Base-by-base conservation (phyloP, 495 filamentous ascomycete species). In the Hypomontagnella monticulosa region DNA sequence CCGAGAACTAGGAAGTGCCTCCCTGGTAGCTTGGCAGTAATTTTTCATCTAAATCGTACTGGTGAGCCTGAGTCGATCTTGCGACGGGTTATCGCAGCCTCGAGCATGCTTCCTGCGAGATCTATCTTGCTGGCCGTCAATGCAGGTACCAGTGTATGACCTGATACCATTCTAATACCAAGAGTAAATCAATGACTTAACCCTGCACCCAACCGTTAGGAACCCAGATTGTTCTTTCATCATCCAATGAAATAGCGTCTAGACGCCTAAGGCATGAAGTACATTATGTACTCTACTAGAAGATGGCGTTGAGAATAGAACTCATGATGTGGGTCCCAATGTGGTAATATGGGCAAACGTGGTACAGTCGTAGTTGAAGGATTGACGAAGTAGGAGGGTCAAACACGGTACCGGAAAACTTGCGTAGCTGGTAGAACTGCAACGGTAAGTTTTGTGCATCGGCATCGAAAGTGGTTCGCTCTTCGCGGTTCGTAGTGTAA, bases 81-180 rank as follows among this genome's bases (percentile, higher is more conserved):
- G 40, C 27, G 33, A 61, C 60, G 60, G 66, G 40, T 34, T 52
- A 57, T 61, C 56, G 46, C 60, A 69, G 60, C 36, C 47, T 40
- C 1, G 42, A 18, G 18, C 30, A 43, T 59, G 60, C 49, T 57
- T 57, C 23, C 66, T 69, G 66, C 66, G 49, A 69, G 66, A 69
- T 69, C 60, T 64, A 57, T 60, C 50, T 51, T 52, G 55, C 50
- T 52, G 23, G 43, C 33, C 33, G 33, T 52, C 48, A 51, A 68
- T 63, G 66, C 66, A 69, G 66, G 66, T 69, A 64, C 66, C 60
- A 56, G 50, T 53, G 15, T 59, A 56, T 42, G 36, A 57, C 20
- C 56, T 43, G 60, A 48, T 32, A 27, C 20, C 23, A 20, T 49
- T 48, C 53, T 33, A 32, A 64, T 50, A 47, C 44, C 42, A 59